These are phyloP conservation scores for Rhodomyrtus psidioides DNA, from an alignment of 441 rosid genomes.

Conservation along the genomic window DNA sequence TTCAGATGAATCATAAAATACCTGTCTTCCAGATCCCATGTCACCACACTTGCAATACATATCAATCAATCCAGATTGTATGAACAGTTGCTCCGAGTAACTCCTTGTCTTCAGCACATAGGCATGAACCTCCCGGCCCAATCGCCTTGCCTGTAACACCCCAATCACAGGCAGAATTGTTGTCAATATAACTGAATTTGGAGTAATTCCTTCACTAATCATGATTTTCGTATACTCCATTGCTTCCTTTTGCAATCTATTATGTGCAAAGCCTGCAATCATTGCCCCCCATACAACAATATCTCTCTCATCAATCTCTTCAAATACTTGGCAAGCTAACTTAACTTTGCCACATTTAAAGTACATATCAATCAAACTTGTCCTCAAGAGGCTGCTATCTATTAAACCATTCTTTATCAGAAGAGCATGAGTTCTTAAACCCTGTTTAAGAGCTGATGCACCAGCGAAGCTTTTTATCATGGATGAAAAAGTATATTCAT, in stretches of 20 bases:
- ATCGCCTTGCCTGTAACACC: conserved; percentile 34
- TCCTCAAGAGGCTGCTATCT: conserved; percentile 40
- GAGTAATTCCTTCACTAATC: conserved; percentile 53
- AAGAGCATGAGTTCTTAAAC: conserved; percentile 67
- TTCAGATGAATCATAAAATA: conserved; percentile 51
- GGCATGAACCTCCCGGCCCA: conserved; percentile 74
- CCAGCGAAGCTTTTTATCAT: conserved; percentile 82
- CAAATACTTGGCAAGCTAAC: conserved; percentile 52
- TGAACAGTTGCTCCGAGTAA: conserved; percentile 32
- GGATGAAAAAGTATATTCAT: conserved; percentile 57
- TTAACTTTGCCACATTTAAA: conserved; percentile 67
- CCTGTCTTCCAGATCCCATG: conserved; percentile 57
- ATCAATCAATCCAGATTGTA: conserved; percentile 72
- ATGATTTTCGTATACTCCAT: conserved; percentile 47
- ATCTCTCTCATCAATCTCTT: conserved; percentile 54
- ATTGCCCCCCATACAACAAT: conserved; percentile 72
- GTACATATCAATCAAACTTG: conserved; percentile 69
- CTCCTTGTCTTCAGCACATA: conserved; percentile 42
- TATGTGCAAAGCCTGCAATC: conserved; percentile 76
- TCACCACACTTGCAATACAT: conserved; percentile 85
- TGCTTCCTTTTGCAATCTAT: conserved; percentile 55
- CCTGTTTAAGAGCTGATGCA: conserved; percentile 62
- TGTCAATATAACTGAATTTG: conserved; percentile 62
- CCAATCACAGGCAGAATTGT: conserved; percentile 62
- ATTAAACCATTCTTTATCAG: conserved; percentile 61